These are phyloP conservation scores for Candida krabiensis DNA, from an alignment of 805 yeast species.

Conservation along the genomic window DNA sequence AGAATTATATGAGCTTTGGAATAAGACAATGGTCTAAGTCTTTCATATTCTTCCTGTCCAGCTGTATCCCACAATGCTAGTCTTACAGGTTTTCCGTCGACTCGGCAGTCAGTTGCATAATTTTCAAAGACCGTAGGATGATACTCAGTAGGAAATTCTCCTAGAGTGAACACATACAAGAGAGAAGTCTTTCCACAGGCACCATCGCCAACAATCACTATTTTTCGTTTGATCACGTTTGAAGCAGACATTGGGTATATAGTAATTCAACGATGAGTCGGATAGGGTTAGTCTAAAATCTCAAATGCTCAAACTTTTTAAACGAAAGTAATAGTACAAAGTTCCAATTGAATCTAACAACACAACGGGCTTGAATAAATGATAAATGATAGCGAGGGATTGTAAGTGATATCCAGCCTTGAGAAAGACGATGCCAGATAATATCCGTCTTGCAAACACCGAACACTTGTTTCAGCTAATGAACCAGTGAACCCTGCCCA, in stretches of 20 bases:
- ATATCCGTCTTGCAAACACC: too few species aligned
- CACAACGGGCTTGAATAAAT: too few species aligned
- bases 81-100: conserved; percentile 89
- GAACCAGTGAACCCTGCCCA: too few species aligned
- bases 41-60: conserved; percentile 93
- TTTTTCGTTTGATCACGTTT: conserved; percentile 57
- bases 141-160: conserved; percentile 89
- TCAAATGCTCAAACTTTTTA: neutral
- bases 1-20: conserved; percentile 83
- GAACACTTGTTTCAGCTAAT: too few species aligned
- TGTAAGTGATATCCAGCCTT: too few species aligned
- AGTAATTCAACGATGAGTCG: too few species aligned
- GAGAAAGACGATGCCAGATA: too few species aligned
- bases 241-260: conserved; percentile 14
- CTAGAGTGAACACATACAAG: conserved; percentile 86
- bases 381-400: too few species aligned
- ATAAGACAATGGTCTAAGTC: conserved; percentile 85
- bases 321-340: too few species aligned
- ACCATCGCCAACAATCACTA: conserved; percentile 93
- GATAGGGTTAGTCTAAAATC: too few species aligned
- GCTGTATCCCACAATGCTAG: conserved; percentile 95
- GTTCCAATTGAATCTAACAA: too few species aligned
- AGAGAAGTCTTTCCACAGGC: conserved; percentile 93
- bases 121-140: conserved; percentile 95
- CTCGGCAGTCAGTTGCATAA: conserved; percentile 90